Base-by-base conservation (phyloP, 805 yeast genomes). In the Yamadazyma insecticola region DNA sequence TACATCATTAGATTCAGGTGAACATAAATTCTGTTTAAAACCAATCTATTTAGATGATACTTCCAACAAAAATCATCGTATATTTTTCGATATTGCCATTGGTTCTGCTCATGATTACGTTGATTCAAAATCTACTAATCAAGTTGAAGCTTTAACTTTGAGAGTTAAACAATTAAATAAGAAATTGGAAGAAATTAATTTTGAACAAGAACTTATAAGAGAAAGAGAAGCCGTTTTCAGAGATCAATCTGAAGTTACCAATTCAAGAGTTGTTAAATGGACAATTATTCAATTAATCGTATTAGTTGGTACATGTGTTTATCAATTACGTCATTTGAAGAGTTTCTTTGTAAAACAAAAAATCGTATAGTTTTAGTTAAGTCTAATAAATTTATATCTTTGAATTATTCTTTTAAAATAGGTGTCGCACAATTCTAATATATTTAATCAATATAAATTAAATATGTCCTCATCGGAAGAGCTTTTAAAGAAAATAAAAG, bases 341-440 rank as follows among this genome's bases (percentile, higher is more conserved):
- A 60, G 78, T 24, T 86, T 87, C 73, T 87, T 87, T 53, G 80
- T 85, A 39, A 87, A 86, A 61, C 95, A 87, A 53, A 88, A 88
- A 63, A 75, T 86, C 37, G 79, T 87, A 13, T 85, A 65, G n/a
- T n/a, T n/a, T n/a, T n/a, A n/a, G n/a, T n/a, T n/a, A n/a, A n/a
- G n/a, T n/a, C n/a, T n/a, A n/a, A n/a, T n/a, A n/a, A n/a, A n/a
- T n/a, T n/a, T n/a, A n/a, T n/a, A n/a, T n/a, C n/a, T n/a, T n/a
- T n/a, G n/a, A n/a, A n/a, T n/a, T n/a, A n/a, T n/a, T n/a, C n/a
- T n/a, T n/a, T n/a, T n/a, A n/a, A n/a, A n/a, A n/a, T n/a, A n/a
- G n/a, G n/a, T n/a, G n/a, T n/a, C n/a, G n/a, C n/a, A n/a, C n/a
- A n/a, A n/a, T n/a, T n/a, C n/a, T n/a, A n/a, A n/a, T n/a, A n/a